Evolutionary conservation across 345 rosid species (phyloP).

Genomic region (Anacardium occidentale): DNA sequence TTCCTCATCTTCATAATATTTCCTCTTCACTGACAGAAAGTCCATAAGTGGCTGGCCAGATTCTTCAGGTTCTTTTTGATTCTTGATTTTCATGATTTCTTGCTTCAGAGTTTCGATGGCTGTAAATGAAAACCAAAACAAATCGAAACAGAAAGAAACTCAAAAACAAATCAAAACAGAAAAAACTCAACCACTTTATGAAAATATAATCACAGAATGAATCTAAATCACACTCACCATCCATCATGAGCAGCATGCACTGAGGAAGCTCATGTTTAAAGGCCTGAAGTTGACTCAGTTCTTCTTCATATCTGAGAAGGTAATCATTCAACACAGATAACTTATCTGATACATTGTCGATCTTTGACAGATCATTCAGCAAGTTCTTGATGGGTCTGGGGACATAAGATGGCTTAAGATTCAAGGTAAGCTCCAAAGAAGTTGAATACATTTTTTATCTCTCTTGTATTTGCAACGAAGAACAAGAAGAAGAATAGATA

Average conservation of each 20-base stretch:
- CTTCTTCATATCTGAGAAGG: constrained; percentile 22
- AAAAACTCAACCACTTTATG: neutral
- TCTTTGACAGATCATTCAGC: constrained; percentile 21
- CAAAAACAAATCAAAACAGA: neutral
- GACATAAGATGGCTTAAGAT: constrained; percentile 19
- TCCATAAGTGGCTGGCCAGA: neutral
- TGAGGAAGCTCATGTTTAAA: constrained; percentile 20
- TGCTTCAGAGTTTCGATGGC: constrained; percentile 26
- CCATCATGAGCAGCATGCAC: constrained; percentile 21
- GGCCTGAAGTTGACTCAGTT: constrained; percentile 11
- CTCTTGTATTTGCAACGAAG: neutral
- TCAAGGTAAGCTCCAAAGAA: constrained; percentile 16
- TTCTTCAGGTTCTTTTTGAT: constrained; percentile 9
- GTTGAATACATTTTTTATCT: constrained; percentile 1
- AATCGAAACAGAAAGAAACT: too few relatives aligned
- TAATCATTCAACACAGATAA: constrained; percentile 19
- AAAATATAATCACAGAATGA: neutral
- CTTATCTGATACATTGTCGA: constrained; percentile 2
- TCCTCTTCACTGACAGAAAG: constrained; percentile 17
- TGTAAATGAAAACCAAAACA: neutral
- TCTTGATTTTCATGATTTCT: constrained; percentile 17
- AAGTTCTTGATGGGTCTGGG: constrained; percentile 13
- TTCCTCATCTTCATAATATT: neutral
- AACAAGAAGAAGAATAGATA: neutral
- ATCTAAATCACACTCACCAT: constrained; percentile 14